These are phyloP conservation scores for Eremochloa ophiuroides DNA, from an alignment of 176 grass and related monocot species.

Conservation along the genomic window DNA sequence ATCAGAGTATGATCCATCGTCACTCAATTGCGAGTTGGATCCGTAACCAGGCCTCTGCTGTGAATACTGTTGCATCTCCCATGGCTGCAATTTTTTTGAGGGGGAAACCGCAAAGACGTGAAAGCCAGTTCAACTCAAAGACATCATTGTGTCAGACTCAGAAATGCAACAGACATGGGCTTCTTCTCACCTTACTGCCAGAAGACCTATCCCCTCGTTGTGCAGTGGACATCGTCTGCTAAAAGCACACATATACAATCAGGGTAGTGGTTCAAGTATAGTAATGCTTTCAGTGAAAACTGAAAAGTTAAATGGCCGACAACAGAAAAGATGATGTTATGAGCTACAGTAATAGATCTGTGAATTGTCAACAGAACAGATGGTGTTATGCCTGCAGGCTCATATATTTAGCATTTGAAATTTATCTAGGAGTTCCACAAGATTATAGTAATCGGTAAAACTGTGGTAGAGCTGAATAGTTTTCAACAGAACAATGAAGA, in stretches of 20 bases:
- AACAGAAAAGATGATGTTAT: background rate
- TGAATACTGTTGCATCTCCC: conserved; percentile 48
- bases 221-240: conserved; percentile 19
- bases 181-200: conserved; percentile 45
- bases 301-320: background rate
- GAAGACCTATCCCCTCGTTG: conserved; percentile 48
- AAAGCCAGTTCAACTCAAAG: conserved; percentile 23
- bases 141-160: background rate
- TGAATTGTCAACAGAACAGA: background rate
- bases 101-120: background rate
- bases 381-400: too few species aligned
- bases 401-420: background rate
- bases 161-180: background rate
- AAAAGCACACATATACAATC: conserved; percentile 23
- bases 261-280: conserved; percentile 6
- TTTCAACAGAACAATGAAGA: background rate
- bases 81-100: conserved; percentile 27
- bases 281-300: background rate
- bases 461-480: background rate
- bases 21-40: conserved; percentile 38
- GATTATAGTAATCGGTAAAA: background rate
- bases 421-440: background rate
- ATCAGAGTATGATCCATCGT: conserved; percentile 52
- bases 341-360: background rate
- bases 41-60: conserved; percentile 47